Percentiles rank a stretch among this genome's conserved stretches.
These are phyloP conservation scores for Talaromyces sp. DNA, from an alignment of 2,329 filamentous ascomycete species.

Conservation along the genomic window DNA sequence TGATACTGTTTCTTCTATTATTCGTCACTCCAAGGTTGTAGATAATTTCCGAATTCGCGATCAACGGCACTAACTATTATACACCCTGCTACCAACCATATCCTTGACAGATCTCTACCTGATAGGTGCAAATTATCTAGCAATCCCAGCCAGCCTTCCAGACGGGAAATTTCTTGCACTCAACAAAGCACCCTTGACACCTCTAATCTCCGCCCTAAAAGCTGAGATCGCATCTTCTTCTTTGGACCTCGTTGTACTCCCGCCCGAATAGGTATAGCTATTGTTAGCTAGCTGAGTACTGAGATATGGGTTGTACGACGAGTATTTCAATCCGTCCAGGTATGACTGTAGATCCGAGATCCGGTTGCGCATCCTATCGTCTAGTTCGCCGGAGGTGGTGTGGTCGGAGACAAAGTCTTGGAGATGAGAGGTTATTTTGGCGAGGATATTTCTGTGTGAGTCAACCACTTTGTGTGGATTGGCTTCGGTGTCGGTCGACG, in stretches of 20 bases:
- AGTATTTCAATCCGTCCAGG: constrained; percentile 42
- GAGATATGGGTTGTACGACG: constrained; percentile 30
- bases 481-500: neutral
- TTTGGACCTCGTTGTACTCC: constrained; percentile 30
- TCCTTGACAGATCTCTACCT: neutral
- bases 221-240: constrained; percentile 53
- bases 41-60: too few species aligned
- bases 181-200: constrained; percentile 59
- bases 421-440: constrained; percentile 49
- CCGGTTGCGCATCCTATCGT: constrained; percentile 30
- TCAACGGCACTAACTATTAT: neutral
- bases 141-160: constrained; percentile 19
- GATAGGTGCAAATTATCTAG: neutral
- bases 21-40: too few species aligned
- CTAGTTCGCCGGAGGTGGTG: constrained; percentile 25
- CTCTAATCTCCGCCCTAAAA: constrained; percentile 56
- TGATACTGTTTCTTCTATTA: neutral
- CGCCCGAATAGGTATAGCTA: constrained; percentile 24
- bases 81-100: neutral
- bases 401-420: constrained; percentile 42
- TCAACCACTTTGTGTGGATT: constrained; percentile 22
- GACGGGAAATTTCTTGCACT: constrained; percentile 58
- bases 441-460: constrained; percentile 41
- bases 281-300: constrained; percentile 29
- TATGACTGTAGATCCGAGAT: constrained; percentile 48